Conservation (phyloP, 2,329 filamentous ascomycete genomes). For the Colletotrichum chrysophilum region DNA sequence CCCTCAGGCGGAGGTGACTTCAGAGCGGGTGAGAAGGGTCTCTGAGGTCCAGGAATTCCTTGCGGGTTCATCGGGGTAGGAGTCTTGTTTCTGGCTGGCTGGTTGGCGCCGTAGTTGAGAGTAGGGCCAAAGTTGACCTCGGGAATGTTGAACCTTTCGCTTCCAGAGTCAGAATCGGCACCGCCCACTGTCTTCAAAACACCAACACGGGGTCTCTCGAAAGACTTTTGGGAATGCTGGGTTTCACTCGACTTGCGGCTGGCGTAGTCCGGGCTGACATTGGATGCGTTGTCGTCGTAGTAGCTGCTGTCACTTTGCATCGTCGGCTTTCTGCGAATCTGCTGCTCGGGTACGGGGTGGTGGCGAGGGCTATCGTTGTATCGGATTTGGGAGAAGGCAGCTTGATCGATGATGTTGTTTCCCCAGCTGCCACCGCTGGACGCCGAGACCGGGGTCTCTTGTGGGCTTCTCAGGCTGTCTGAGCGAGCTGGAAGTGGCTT, state of each 20-base stretch:
- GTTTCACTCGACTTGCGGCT: constrained; percentile 64
- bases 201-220: constrained; percentile 76
- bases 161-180: constrained; percentile 30
- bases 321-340: constrained; percentile 29
- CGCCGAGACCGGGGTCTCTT: constrained; percentile 37
- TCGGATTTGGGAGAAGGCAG: constrained; percentile 53
- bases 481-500: constrained; percentile 56
- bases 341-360: constrained; percentile 24
- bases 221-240: constrained; percentile 42
- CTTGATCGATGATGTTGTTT: constrained; percentile 49
- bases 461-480: constrained; percentile 36
- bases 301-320: constrained; percentile 49
- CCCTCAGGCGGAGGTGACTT: constrained; percentile 27
- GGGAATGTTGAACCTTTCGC: constrained; percentile 62
- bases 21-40: constrained; percentile 37
- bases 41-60: constrained; percentile 24
- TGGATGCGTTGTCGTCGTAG: constrained; percentile 69
- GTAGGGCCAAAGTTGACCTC: constrained; percentile 88
- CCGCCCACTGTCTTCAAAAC: constrained; percentile 79
- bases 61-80: constrained; percentile 29
- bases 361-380: constrained; percentile 28
- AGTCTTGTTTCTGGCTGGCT: constrained; percentile 36
- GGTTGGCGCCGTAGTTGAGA: constrained; percentile 61
- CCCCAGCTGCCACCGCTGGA: constrained; percentile 44
- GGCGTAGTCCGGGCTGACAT: constrained; percentile 77